Evolutionary conservation across 305 asterid genomes (phyloP), one percentile per base, ranked within the genome.

Genomic region (Coffea humblotiana): DNA sequence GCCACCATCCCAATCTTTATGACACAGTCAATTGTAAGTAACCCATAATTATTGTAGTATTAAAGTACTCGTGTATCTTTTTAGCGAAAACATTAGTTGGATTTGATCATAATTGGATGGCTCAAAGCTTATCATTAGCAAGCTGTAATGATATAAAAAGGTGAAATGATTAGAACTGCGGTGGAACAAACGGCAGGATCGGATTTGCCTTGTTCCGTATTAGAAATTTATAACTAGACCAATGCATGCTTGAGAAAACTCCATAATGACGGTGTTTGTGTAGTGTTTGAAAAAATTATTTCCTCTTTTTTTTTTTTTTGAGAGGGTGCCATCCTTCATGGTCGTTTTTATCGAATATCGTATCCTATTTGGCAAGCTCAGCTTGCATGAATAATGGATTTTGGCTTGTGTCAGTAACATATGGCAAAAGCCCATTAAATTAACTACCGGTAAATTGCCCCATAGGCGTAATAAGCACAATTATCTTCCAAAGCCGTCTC

Each of bases 31-130:
- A 32, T 15, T 32, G 35, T 29, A 64, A 64, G 13, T 13, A 12
- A 64, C 27, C 37, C 37, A 63, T 63, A 63, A 63, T n/a, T 63
- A 7, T 77, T 40, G 27, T 65, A 40, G 27, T 65, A 40, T 65
- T 68, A 40, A 10, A 11, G 51, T 27, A 49, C 16, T 64, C 3
- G 18, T n/a, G 68, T 27, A 63, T 63, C 32, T 2, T 63, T 7
- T 25, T 63, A 65, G 66, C 29, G 63, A 65, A 65, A 27, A 63
- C 21, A 48, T 49, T 65, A 48, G 54, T 19, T 49, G 25, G 32
- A 67, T 77, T 19, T 11, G 37, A 51, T 51, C 25, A 77, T 68
- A 13, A 52, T 77, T 75, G 70, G 45, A 77, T 65, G 49, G 64
- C 74, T 4, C 1, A 7, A 49, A 49, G 15, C 27, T 60, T 32